Percentiles rank a stretch among this genome's conserved stretches.
Evolutionary conservation across 1,139 yeast species (phyloP).

Genomic region (Insectozyma bohioensis): DNA sequence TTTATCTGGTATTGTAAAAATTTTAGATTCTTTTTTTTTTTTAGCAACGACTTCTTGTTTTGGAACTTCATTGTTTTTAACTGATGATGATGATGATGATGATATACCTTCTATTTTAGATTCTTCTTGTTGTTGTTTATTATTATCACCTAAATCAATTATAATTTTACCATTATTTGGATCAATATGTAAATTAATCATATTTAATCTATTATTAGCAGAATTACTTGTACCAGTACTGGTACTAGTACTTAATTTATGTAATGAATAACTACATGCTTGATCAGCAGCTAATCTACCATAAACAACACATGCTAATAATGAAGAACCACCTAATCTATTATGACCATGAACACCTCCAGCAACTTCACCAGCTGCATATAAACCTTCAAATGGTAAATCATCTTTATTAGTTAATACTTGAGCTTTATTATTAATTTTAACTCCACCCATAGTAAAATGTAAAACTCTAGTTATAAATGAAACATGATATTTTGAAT

Average conservation of each 20-base stretch:
- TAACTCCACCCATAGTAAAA: constrained; percentile 86
- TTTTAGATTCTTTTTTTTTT: constrained; percentile 9
- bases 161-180: constrained; percentile 26
- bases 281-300: constrained; percentile 65
- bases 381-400: constrained; percentile 55
- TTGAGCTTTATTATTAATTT: constrained; percentile 58
- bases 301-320: constrained; percentile 79
- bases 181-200: constrained; percentile 48
- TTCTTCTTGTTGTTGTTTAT: constrained; percentile 1
- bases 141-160: constrained; percentile 27
- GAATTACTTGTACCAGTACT: constrained; percentile 8
- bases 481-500: constrained; percentile 46
- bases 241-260: constrained; percentile 22
- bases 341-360: constrained; percentile 84
- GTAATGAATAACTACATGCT: constrained; percentile 33
- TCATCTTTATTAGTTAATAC: constrained; percentile 45
- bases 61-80: constrained; percentile 6
- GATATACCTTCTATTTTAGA: constrained; percentile 7
- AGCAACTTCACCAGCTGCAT: constrained; percentile 79
- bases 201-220: constrained; percentile 33
- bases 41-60: constrained; percentile 7
- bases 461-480: constrained; percentile 75
- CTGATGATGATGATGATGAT: constrained; percentile 5
- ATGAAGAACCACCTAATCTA: constrained; percentile 74
- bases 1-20: constrained; percentile 38